Percentiles rank a stretch among this genome's conserved stretches.
Conservation (phyloP, 1,284 basidiomycete genomes). For the Earliella scabrosa region DNA sequence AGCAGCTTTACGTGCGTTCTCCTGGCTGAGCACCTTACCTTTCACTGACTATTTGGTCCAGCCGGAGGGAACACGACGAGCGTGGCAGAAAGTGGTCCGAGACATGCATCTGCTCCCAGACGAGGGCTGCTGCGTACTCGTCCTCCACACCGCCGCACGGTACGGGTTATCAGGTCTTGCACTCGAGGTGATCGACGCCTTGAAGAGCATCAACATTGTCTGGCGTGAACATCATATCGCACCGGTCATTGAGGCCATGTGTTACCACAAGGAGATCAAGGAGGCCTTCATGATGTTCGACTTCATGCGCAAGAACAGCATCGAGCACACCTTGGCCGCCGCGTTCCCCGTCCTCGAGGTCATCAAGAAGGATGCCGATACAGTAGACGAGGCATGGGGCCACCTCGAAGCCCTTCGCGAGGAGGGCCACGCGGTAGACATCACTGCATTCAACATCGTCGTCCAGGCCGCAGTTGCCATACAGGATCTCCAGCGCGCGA, state of each 20-base stretch:
- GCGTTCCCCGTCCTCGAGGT: constrained; percentile 54
- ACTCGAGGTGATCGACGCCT: constrained; percentile 59
- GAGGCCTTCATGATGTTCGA: constrained; percentile 61
- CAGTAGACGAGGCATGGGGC: constrained; percentile 70
- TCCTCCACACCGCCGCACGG: constrained; percentile 76
- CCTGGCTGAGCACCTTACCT: neutral
- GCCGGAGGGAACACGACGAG: constrained; percentile 65
- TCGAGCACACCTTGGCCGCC: constrained; percentile 51
- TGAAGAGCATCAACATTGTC: constrained; percentile 51
- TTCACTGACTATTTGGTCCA: constrained; percentile 34
- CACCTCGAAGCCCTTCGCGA: constrained; percentile 64
- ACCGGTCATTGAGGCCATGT: constrained; percentile 69
- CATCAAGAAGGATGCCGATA: constrained; percentile 52
- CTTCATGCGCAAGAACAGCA: constrained; percentile 55
- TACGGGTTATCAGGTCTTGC: constrained; percentile 72
- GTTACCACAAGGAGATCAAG: constrained; percentile 52
- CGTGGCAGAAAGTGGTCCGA: constrained; percentile 67
- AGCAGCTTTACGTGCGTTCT: constrained; percentile 62
- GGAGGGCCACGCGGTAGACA: constrained; percentile 56
- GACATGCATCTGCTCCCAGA: constrained; percentile 62
- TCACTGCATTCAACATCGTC: constrained; percentile 66
- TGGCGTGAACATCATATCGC: constrained; percentile 75
- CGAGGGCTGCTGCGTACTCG: constrained; percentile 72
- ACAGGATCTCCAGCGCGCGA: constrained; percentile 75
- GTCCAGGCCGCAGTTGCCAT: constrained; percentile 65